Evolutionary conservation across 352 stramenopile species (phyloP).

Genomic region (Peronospora farinosa): DNA sequence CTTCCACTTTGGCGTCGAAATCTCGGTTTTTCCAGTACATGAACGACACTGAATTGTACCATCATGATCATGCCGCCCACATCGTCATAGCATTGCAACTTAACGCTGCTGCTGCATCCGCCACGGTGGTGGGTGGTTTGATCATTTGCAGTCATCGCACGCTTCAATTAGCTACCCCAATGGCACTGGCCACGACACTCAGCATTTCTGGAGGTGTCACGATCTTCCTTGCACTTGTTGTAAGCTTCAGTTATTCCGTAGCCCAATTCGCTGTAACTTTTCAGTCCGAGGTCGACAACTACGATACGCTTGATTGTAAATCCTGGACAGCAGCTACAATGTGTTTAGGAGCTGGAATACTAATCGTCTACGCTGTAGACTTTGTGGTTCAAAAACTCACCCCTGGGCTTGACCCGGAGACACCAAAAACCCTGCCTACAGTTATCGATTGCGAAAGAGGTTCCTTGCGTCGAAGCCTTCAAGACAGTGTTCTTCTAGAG

Average conservation of each 20-base stretch:
- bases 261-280: constrained; percentile 30
- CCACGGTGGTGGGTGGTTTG: constrained; percentile 47
- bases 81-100: constrained; percentile 34
- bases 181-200: constrained; percentile 47
- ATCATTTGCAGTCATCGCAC: constrained; percentile 50
- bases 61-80: not conserved
- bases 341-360: constrained; percentile 80
- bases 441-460: not conserved
- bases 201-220: constrained; percentile 61
- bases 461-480: constrained; percentile 7
- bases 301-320: constrained; percentile 2
- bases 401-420: constrained; percentile 16
- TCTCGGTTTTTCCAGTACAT: constrained; percentile 1
- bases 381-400: constrained; percentile 40
- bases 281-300: constrained; percentile 21
- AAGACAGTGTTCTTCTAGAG: constrained; percentile 25
- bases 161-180: constrained; percentile 46
- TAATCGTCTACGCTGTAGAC: constrained; percentile 43
- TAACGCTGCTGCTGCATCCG: constrained; percentile 36
- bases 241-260: constrained; percentile 48
- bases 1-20: not conserved
- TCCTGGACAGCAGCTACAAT: constrained; percentile 71
- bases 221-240: constrained; percentile 63
- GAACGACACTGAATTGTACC: not conserved
- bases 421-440: constrained; percentile 5